Conservation (phyloP, 108 stramenopile species). For the Cyclotella baltica region DNA sequence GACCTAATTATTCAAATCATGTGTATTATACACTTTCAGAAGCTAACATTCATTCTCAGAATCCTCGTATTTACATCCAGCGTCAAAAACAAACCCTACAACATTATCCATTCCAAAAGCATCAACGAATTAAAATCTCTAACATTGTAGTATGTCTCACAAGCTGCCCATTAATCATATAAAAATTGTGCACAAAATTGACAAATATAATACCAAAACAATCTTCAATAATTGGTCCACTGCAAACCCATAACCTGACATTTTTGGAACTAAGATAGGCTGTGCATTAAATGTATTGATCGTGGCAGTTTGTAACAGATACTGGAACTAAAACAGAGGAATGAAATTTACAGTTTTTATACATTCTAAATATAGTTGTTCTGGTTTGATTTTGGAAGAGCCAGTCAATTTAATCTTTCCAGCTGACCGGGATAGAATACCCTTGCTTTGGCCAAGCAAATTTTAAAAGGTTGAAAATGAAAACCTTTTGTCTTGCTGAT, state of each 20-base stretch:
- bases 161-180: neutral
- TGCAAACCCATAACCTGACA: constrained; percentile 46
- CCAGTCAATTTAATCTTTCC: too few species aligned
- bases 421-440: too few species aligned
- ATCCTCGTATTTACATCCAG: too few species aligned
- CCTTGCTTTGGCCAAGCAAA: too few species aligned
- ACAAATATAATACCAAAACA: constrained; percentile 46
- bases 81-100: too few species aligned
- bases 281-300: constrained; percentile 22
- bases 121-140: constrained; percentile 57
- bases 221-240: constrained; percentile 60
- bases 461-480: too few species aligned
- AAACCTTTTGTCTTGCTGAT: too few species aligned
- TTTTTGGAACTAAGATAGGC: constrained; percentile 49
- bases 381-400: constrained; percentile 46
- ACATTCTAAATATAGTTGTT: constrained; percentile 29
- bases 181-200: too few species aligned
- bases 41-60: too few species aligned
- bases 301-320: constrained; percentile 42
- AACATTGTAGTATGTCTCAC: constrained; percentile 54
- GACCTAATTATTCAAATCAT: too few species aligned
- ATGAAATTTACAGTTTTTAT: constrained; percentile 38
- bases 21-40: too few species aligned
- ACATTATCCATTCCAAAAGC: too few species aligned
- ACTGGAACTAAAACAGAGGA: constrained; percentile 46